These are phyloP conservation scores for Thielaviopsis ethacetica DNA, from an alignment of 2,329 filamentous ascomycete species.

Conservation along the genomic window DNA sequence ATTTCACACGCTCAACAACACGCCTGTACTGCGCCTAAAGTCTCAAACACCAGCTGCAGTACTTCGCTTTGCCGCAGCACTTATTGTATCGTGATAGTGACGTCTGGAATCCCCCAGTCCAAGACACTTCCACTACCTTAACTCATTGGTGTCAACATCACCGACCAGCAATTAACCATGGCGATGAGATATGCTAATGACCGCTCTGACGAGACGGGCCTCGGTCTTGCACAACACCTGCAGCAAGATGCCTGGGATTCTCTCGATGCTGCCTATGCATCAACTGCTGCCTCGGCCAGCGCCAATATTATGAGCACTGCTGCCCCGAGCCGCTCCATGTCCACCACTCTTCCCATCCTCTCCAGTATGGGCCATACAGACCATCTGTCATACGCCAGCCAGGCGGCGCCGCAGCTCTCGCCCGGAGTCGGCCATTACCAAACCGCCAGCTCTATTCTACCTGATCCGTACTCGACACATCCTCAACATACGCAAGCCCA, in stretches of 20 bases:
- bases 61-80: neutral
- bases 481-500: neutral
- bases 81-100: neutral
- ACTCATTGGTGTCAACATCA: neutral
- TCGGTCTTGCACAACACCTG: neutral
- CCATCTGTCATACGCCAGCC: neutral
- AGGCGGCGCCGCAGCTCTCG: neutral
- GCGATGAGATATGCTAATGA: conserved; percentile 4
- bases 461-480: conserved; percentile 1
- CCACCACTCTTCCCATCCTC: conserved; percentile 4
- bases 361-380: neutral
- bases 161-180: neutral
- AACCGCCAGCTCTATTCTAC: neutral
- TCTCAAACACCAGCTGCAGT: neutral
- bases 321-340: neutral
- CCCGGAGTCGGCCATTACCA: conserved; percentile 1
- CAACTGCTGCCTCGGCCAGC: neutral
- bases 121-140: conserved; percentile 6
- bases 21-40: neutral
- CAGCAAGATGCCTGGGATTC: conserved; percentile 1
- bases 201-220: neutral
- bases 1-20: neutral
- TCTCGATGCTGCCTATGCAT: neutral
- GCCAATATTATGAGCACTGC: neutral
- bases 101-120: conserved; percentile 1